Evolutionary conservation across 352 stramenopile species (phyloP).

Genomic region (Globisporangium takayamanum): DNA sequence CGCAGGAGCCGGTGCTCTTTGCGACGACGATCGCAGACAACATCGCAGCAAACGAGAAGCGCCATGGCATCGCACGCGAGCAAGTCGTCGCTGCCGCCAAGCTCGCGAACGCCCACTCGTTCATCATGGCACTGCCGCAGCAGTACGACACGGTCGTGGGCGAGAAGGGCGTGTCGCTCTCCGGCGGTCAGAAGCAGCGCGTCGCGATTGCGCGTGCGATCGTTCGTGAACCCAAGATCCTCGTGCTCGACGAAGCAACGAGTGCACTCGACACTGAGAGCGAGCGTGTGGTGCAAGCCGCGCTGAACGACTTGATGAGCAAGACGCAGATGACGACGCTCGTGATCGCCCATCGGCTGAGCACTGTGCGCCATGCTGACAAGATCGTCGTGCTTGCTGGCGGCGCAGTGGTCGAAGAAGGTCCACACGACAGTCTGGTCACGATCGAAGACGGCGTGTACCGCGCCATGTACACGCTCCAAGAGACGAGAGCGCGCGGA

Average conservation of each 20-base stretch:
- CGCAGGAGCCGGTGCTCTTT: constrained; percentile 87
- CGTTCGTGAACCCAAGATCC: constrained; percentile 67
- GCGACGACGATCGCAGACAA: constrained; percentile 89
- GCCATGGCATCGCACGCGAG: background rate
- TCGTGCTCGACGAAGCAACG: constrained; percentile 41
- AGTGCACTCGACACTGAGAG: constrained; percentile 1
- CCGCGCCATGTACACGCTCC: constrained; percentile 75
- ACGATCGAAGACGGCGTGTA: constrained; percentile 61
- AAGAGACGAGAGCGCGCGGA: constrained; percentile 13
- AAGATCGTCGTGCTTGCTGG: constrained; percentile 50
- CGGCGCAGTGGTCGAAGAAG: constrained; percentile 41
- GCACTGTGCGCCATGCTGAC: constrained; percentile 47
- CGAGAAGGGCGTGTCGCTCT: constrained; percentile 30
- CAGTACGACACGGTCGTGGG: constrained; percentile 71
- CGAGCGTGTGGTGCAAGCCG: constrained; percentile 71
- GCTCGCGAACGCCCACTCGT: constrained; percentile 34
- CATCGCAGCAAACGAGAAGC: constrained; percentile 56
- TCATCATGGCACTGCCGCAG: constrained; percentile 80
- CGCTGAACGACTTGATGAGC: constrained; percentile 45
- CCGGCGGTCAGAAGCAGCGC: constrained; percentile 31
- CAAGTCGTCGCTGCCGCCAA: constrained; percentile 21
- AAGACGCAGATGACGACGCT: constrained; percentile 77
- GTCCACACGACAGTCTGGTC: constrained; percentile 36
- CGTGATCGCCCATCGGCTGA: constrained; percentile 92
- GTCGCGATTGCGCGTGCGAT: constrained; percentile 39